Evolutionary conservation across 75 land plant genomes (phyloP).

Genomic region (Pinus taeda): DNA sequence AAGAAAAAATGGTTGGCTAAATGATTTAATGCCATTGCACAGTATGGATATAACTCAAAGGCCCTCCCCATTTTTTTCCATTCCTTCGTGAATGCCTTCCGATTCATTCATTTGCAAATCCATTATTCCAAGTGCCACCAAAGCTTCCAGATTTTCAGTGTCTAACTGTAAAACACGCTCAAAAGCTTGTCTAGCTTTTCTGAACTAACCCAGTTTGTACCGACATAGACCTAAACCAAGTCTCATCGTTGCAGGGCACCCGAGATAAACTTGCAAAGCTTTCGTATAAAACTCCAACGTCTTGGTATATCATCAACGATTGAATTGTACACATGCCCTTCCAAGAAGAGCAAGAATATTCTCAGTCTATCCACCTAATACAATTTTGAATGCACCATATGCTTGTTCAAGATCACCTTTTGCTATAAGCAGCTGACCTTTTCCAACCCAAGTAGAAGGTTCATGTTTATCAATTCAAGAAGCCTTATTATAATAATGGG

Average conservation of each 20-base stretch:
- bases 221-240: conserved; percentile 92
- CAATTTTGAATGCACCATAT: conserved; percentile 71
- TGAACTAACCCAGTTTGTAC: conserved; percentile 69
- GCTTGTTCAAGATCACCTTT: conserved; percentile 80
- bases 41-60: conserved; percentile 90
- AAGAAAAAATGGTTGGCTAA: conserved; percentile 89
- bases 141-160: conserved; percentile 91
- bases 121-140: conserved; percentile 79
- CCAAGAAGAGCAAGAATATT: conserved; percentile 92
- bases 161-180: conserved; percentile 90
- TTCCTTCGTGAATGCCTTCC: conserved; percentile 47
- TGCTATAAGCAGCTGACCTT: conserved; percentile 70
- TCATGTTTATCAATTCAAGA: no score
- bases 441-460: no score
- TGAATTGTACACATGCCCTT: conserved; percentile 88
- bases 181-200: conserved; percentile 86
- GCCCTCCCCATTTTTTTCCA: conserved; percentile 80
- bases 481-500: no score
- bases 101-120: conserved; percentile 81
- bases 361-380: conserved; percentile 68
- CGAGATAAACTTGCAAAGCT: conserved; percentile 73
- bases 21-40: conserved; percentile 81
- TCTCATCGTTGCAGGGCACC: conserved; percentile 83
- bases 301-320: conserved; percentile 64
- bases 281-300: conserved; percentile 64